Conservation (phyloP, 164 flowering plant species). For the Hamamelis virginiana region DNA sequence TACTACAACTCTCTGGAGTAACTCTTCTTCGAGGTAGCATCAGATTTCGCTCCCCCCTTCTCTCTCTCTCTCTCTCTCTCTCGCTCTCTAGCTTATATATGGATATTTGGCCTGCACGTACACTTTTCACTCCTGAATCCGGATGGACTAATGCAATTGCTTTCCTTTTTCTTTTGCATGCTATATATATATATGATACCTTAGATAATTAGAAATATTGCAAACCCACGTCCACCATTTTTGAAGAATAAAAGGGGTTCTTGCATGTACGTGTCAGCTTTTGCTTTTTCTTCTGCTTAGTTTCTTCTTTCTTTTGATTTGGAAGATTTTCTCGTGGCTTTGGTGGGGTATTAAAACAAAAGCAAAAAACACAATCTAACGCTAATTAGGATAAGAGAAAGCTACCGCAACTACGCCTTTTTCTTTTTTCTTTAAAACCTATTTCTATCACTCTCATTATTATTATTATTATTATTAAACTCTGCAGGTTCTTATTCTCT, state of each 20-base stretch:
- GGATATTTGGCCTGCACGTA: slow-evolving; percentile 4
- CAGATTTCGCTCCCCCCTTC: too few species aligned
- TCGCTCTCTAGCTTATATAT: too few species aligned
- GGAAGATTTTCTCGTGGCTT: slow-evolving; percentile 23
- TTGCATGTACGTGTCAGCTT: slow-evolving; percentile 45
- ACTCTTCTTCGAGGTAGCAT: slow-evolving; percentile 57
- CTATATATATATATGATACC: too few species aligned
- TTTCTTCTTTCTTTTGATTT: slow-evolving; percentile 8
- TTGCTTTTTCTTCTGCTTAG: slow-evolving; percentile 25
- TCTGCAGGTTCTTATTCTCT: slow-evolving; percentile 34
- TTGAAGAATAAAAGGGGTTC: slow-evolving; percentile 37
- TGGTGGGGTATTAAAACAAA: slow-evolving; percentile 21
- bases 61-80: slow-evolving; percentile 5
- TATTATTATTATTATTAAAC: slow-evolving; percentile 4
- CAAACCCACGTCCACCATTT: slow-evolving; percentile 36
- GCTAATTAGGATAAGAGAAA: slow-evolving; percentile 17
- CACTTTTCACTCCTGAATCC: not conserved
- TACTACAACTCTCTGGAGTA: slow-evolving; percentile 44
- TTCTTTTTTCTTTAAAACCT: not conserved
- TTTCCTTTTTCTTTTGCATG: slow-evolving; percentile 29
- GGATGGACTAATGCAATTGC: slow-evolving; percentile 4
- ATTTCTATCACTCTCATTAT: not conserved
- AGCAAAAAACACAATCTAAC: slow-evolving; percentile 12
- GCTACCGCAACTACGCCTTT: slow-evolving; percentile 11
- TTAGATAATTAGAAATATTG: slow-evolving; percentile 20